phyloP scores from a whole-genome alignment of 83 land plant species.

The Picea abies region DNA sequence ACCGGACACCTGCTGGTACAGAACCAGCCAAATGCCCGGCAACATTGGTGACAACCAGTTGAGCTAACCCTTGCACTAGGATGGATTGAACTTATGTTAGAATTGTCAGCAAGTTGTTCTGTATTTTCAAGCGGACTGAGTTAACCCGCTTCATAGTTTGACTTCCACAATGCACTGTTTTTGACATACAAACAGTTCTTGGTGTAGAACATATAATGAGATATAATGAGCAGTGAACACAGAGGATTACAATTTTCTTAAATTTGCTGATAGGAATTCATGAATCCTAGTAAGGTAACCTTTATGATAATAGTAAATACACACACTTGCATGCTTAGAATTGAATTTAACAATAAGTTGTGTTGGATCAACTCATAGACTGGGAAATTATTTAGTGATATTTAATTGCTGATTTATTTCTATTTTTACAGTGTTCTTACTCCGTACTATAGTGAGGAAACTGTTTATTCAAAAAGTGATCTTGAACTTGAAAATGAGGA shows the following conservation, averaged over 20 bases:
- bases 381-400: background rate
- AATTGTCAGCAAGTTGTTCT: background rate
- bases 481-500: conserved; percentile 93
- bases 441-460: conserved; percentile 94
- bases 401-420: conserved; percentile 5
- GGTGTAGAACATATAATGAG: background rate
- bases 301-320: background rate
- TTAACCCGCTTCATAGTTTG: background rate
- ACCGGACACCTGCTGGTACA: too few relatives aligned
- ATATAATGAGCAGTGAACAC: background rate
- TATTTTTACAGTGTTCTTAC: conserved; percentile 78
- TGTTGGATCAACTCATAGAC: background rate
- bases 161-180: background rate
- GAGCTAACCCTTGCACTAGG: too few relatives aligned
- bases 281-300: background rate
- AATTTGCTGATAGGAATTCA: background rate
- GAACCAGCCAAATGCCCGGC: too few relatives aligned
- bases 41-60: too few relatives aligned
- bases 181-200: background rate
- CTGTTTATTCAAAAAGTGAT: conserved; percentile 76
- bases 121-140: background rate
- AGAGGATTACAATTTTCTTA: background rate
- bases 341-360: conserved; percentile 6
- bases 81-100: background rate
- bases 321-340: background rate